Evolutionary conservation across 2,329 filamentous ascomycete species (phyloP).

Genomic region (Lachnellula occidentalis): DNA sequence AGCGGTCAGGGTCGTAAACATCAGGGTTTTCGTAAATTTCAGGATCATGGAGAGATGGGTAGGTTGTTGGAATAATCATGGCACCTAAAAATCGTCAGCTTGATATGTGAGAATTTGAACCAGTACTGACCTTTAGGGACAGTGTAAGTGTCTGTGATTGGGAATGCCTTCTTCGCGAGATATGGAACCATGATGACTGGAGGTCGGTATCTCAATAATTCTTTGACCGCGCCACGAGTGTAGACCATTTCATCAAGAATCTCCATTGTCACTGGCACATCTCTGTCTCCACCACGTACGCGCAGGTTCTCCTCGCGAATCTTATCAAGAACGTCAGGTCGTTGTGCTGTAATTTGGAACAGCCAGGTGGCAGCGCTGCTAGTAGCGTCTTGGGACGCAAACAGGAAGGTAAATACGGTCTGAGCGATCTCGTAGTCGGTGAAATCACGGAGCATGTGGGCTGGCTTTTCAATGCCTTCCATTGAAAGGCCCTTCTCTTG

Average conservation of each 20-base stretch:
- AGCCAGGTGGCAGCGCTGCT: conserved; percentile 91
- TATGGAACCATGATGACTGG: conserved; percentile 98
- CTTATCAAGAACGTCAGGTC: conserved; percentile 85
- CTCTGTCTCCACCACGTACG: conserved; percentile 67
- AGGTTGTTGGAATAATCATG: conserved; percentile 92
- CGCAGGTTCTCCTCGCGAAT: conserved; percentile 86
- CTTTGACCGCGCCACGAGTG: conserved; percentile 86
- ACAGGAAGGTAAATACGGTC: conserved; percentile 93
- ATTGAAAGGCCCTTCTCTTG: conserved; percentile 65
- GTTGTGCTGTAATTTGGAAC: conserved; percentile 89
- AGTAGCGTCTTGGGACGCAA: conserved; percentile 95
- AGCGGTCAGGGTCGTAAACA: conserved; percentile 82
- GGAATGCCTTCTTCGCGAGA: conserved; percentile 89
- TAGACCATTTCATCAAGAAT: conserved; percentile 84
- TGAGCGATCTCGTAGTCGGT: conserved; percentile 86
- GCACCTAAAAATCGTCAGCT: conserved; percentile 47
- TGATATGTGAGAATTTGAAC: neutral
- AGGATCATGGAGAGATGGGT: conserved; percentile 84
- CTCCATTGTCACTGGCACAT: conserved; percentile 70
- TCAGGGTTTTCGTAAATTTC: conserved; percentile 90
- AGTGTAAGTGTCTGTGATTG: conserved; percentile 82
- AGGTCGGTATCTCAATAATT: conserved; percentile 87
- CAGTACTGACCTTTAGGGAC: conserved; percentile 67
- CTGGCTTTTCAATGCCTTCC: conserved; percentile 72
- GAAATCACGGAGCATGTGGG: conserved; percentile 78